phyloP scores from a whole-genome alignment of 345 rosid species.

The Jatropha curcas region DNA sequence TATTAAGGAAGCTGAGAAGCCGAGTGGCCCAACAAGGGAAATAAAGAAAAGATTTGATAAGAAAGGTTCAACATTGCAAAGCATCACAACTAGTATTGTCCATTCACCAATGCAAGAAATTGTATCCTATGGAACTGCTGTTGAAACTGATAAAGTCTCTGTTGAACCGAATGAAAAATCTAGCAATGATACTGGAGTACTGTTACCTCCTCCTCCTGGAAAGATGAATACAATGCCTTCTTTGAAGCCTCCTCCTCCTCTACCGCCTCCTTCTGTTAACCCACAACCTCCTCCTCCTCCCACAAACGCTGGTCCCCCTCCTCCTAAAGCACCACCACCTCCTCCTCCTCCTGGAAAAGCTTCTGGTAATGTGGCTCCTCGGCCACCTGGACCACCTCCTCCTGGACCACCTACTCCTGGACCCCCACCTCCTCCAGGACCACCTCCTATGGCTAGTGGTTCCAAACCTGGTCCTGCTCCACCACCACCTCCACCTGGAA shows the following conservation, averaged over 20 bases:
- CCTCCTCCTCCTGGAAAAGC: constrained; percentile 37
- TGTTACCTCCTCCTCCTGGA: constrained; percentile 69
- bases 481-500: constrained; percentile 53
- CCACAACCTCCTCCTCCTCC: constrained; percentile 48
- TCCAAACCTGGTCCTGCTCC: constrained; percentile 44
- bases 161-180: constrained; percentile 33
- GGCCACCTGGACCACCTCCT: constrained; percentile 49
- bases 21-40: constrained; percentile 37
- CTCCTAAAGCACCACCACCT: constrained; percentile 51
- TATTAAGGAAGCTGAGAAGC: constrained; percentile 49
- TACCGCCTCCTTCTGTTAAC: constrained; percentile 68
- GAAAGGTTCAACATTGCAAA: constrained; percentile 41
- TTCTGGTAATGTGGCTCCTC: constrained; percentile 36
- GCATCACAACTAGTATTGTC: constrained; percentile 36
- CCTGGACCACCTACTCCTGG: constrained; percentile 32
- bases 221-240: constrained; percentile 42
- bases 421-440: constrained; percentile 53
- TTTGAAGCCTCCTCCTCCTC: constrained; percentile 63
- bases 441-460: constrained; percentile 27
- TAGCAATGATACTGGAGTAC: constrained; percentile 24
- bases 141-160: constrained; percentile 35
- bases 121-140: constrained; percentile 35
- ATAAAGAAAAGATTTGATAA: constrained; percentile 42
- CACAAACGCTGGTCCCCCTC: constrained; percentile 39
- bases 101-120: constrained; percentile 30